Evolutionary conservation across 2,329 filamentous ascomycete genomes (phyloP).

Genomic region (Cercospora beticola): DNA sequence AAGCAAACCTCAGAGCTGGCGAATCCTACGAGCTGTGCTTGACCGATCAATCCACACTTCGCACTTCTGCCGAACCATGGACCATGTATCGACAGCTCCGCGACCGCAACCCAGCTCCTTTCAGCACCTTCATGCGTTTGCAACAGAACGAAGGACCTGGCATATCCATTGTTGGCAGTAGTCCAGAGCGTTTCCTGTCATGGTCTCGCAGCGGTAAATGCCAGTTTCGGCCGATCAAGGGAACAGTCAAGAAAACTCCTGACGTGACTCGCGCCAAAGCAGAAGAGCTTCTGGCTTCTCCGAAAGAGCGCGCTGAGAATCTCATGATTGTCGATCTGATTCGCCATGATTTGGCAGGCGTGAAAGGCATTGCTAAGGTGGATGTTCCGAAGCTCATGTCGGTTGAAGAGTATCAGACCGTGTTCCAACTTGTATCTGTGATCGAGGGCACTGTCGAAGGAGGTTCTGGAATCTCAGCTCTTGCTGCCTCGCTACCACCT

Average conservation of each 20-base stretch:
- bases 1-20: conserved; percentile 70
- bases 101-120: conserved; percentile 73
- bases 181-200: conserved; percentile 83
- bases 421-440: conserved; percentile 88
- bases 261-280: conserved; percentile 71
- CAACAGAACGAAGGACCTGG: conserved; percentile 42
- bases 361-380: conserved; percentile 58
- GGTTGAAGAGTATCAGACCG: conserved; percentile 86
- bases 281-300: conserved; percentile 68
- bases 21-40: conserved; percentile 85
- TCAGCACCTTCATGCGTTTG: conserved; percentile 77
- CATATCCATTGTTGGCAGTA: conserved; percentile 73
- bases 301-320: conserved; percentile 93
- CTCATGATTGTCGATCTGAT: conserved; percentile 98
- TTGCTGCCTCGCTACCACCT: conserved; percentile 76
- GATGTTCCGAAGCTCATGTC: conserved; percentile 74
- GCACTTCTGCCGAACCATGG: conserved; percentile 53
- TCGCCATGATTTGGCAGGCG: conserved; percentile 86
- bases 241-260: conserved; percentile 78
- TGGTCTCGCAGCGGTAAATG: conserved; percentile 62
- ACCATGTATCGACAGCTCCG: conserved; percentile 70
- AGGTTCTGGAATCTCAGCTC: conserved; percentile 69
- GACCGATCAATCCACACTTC: conserved; percentile 70
- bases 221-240: conserved; percentile 92
- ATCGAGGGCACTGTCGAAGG: conserved; percentile 67